Base-by-base conservation (phyloP, 1,139 yeast species). In the Candida tropicalis region DNA sequence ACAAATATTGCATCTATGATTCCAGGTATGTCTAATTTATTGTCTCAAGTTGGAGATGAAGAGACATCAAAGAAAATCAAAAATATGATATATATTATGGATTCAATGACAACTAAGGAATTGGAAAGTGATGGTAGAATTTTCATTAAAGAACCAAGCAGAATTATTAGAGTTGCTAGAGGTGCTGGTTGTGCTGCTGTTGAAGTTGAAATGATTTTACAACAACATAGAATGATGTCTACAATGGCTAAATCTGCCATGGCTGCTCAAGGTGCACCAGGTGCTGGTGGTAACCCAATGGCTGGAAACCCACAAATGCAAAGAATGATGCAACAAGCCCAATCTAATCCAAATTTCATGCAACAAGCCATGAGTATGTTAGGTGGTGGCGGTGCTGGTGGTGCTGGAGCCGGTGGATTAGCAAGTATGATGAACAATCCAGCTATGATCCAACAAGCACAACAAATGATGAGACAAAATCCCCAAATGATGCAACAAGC, bases 111-210 rank as follows among this genome's bases (percentile, higher is more conserved):
- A 0, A 86, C 84, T 51, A 75, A 84, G 57, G 99, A 93, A 68
- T 78, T 93, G 50, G 96, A 90, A 55, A 81, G 90, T 50, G 99
- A 93, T 62, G 99, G 99, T 1, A 73, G 81, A 49, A 70, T 88
- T 22, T 90, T 93, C 63, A 76, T 80, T 38, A 82, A 84, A 41
- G 82, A 91, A 61, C 99, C 98, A 4, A 77, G 84, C 40, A 79
- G 99, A 62, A 81, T 93, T 43, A 79, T 91, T 16, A 77, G 99
- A 56, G 95, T 93, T 6, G 98, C 99, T 0, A 77, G 88, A 50
- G 99, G 99, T n/a, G 84, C 97, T 5, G 99, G 99, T 12, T 89
- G 97, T 32, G 73, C 93, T 3, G 96, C 87, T 0, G 82, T 90
- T 4, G 99, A 93, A 54, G 97, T 93, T 18, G 97, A 93, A 62